Evolutionary conservation across 495 filamentous ascomycete genomes (phyloP), one percentile per base, ranked within the genome.

Genomic region (Xylaria grammica): DNA sequence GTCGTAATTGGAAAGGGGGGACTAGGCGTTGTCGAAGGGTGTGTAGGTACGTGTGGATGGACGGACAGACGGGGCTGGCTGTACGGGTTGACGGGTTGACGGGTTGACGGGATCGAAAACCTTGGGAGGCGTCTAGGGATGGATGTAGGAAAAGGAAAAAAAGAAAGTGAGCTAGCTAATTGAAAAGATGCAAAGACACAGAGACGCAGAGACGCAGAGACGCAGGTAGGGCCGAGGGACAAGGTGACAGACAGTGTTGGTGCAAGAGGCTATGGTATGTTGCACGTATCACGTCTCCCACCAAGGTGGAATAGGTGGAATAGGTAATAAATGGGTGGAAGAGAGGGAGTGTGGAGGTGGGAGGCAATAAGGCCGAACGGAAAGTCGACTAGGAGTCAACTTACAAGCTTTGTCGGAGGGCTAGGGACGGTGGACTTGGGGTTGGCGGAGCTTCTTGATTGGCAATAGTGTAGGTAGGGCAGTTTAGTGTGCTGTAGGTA

Each of bases 361-460:
- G 53, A 57, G 51, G 53, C 45, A 64, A 57, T 64, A 64, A 64
- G 62, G 62, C 62, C 62, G 62, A 64, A 48, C 26, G 56, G 45
- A 26, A 27, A n/a, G n/a, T n/a, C n/a, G n/a, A n/a, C n/a, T n/a
- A n/a, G n/a, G 54, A 29, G 54, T 54, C 15, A 10, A 34, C 17
- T 1, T 54, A 30, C 1, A 45, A 45, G 54, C 38, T 40, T 49
- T 15, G 45, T 34, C 30, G 62, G 62, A 52, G 45, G 15, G 19
- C 61, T 38, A 46, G 58, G 46, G 29, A 42, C 42, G 15, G 29
- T 26, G 58, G 19, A 19, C 15, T 34, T 51, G 53, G 52, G 42
- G 27, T 36, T 45, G 53, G 62, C 62, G 62, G 62, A 64, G 53
- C 52, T 64, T 42, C 62, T 64, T 8, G 62, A 45, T 64, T 64